Percentiles rank a stretch among this genome's conserved stretches.
phyloP scores from a whole-genome alignment of 108 stramenopile species.

The Mediolabrus comicus region DNA sequence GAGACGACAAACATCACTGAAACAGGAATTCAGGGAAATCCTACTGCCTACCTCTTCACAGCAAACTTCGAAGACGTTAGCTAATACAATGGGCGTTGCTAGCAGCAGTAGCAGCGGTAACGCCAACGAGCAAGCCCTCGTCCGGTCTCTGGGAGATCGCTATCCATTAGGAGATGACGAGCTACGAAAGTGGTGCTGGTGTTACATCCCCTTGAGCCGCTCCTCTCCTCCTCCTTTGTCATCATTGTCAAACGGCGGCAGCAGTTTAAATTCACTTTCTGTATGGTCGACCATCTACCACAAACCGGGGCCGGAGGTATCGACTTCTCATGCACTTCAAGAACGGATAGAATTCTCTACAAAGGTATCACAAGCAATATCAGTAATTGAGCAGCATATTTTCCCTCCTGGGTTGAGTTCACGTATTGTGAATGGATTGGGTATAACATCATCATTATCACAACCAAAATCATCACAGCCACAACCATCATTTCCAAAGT shows the following conservation, averaged over 20 bases:
- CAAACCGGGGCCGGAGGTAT: not conserved
- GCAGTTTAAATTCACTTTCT: conserved; percentile 8
- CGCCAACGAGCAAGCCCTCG: conserved; percentile 23
- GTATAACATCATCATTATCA: not conserved
- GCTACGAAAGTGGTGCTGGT: conserved; percentile 32
- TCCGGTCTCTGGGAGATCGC: conserved; percentile 32
- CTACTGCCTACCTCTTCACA: too few species aligned
- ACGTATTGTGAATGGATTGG: conserved; percentile 8
- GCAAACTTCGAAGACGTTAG: too few species aligned
- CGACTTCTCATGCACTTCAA: not conserved
- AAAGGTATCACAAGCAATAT: conserved; percentile 4
- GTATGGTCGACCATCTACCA: conserved; percentile 24
- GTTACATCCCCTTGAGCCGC: conserved; percentile 1
- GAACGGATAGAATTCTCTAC: not conserved
- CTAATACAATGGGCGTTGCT: not conserved
- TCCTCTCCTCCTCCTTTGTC: not conserved
- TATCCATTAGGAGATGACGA: conserved; percentile 42
- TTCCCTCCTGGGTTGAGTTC: conserved; percentile 20
- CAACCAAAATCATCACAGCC: not conserved
- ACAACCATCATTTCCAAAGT: conserved; percentile 6
- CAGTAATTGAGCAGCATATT: conserved; percentile 15
- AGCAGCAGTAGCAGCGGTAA: conserved; percentile 3
- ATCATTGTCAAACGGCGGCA: not conserved
- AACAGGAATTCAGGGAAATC: too few species aligned
- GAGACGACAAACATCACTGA: too few species aligned